Evolutionary conservation across 2,329 filamentous ascomycete species (phyloP).

Genomic region (Penicillium sp.): DNA sequence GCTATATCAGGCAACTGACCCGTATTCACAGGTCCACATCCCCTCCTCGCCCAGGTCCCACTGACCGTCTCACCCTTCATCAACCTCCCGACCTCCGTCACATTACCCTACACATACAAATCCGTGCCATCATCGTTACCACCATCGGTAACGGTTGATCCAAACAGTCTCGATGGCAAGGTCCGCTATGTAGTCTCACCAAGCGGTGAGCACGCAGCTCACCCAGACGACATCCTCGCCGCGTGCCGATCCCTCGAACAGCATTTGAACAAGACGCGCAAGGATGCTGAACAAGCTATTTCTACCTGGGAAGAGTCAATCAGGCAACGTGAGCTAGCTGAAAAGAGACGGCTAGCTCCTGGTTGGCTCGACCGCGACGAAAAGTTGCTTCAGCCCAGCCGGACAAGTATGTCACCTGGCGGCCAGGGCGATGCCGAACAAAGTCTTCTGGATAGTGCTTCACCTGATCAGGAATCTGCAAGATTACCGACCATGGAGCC

Average conservation of each 20-base stretch:
- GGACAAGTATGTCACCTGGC: conserved; percentile 15
- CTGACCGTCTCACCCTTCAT: conserved; percentile 93
- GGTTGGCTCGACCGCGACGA: conserved; percentile 62
- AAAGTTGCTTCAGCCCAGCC: conserved; percentile 55
- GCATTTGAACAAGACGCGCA: conserved; percentile 67
- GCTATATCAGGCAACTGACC: conserved; percentile 2
- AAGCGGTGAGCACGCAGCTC: conserved; percentile 72
- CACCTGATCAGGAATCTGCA: conserved; percentile 31
- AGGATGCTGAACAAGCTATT: conserved; percentile 64
- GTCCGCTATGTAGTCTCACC: conserved; percentile 74
- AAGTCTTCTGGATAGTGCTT: conserved; percentile 40
- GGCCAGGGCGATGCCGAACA: conserved; percentile 17
- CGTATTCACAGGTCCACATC: conserved; percentile 63
- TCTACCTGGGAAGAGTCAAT: conserved; percentile 65
- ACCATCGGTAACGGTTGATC: conserved; percentile 59
- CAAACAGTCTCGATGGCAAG: conserved; percentile 46
- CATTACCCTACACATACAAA: conserved; percentile 93
- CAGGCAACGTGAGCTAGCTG: conserved; percentile 56
- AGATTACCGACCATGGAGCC: conserved; percentile 41
- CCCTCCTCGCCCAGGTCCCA: conserved; percentile 85
- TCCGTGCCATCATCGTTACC: conserved; percentile 82
- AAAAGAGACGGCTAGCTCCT: conserved; percentile 61
- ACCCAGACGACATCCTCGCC: conserved; percentile 78
- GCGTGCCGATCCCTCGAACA: conserved; percentile 75
- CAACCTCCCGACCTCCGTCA: conserved; percentile 81